Percentiles rank a stretch among this genome's conserved stretches.
phyloP scores from a whole-genome alignment of 108 stramenopile genomes.

The Cyclotella choctawhatcheeana region DNA sequence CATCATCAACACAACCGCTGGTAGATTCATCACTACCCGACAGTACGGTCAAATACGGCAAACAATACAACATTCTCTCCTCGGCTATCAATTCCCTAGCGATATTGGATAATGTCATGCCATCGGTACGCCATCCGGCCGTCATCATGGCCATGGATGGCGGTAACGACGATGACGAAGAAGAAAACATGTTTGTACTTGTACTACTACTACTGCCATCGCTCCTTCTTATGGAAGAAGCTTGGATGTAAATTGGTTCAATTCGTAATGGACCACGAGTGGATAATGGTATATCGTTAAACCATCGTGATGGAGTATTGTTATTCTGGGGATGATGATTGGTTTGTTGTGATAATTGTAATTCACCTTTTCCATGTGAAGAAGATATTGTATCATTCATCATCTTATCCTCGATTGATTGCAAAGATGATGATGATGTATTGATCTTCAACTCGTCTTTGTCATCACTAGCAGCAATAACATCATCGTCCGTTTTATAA shows the following conservation, averaged over 20 bases:
- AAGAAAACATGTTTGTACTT: no score
- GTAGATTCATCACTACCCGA: no score
- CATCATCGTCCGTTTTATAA: constrained; percentile 16
- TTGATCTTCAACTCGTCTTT: constrained; percentile 11
- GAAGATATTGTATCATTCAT: background rate
- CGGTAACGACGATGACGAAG: background rate
- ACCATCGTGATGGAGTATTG: background rate
- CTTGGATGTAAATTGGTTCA: constrained; percentile 47
- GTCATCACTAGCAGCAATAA: constrained; percentile 3
- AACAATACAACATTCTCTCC: constrained; percentile 55
- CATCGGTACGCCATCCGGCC: constrained; percentile 81
- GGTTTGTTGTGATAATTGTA: background rate
- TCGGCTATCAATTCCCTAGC: constrained; percentile 54
- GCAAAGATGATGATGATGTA: background rate
- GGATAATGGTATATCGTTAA: constrained; percentile 55
- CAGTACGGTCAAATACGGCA: constrained; percentile 19
- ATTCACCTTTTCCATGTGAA: no score
- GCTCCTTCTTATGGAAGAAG: background rate
- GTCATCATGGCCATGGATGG: constrained; percentile 64
- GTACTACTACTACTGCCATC: no score
- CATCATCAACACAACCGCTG: background rate
- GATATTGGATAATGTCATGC: constrained; percentile 52
- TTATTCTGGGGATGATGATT: constrained; percentile 1
- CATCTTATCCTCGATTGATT: background rate
- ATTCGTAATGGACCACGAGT: constrained; percentile 76